These are phyloP conservation scores for Boletellus ananiceps DNA, from an alignment of 768 basidiomycete species.

Conservation along the genomic window DNA sequence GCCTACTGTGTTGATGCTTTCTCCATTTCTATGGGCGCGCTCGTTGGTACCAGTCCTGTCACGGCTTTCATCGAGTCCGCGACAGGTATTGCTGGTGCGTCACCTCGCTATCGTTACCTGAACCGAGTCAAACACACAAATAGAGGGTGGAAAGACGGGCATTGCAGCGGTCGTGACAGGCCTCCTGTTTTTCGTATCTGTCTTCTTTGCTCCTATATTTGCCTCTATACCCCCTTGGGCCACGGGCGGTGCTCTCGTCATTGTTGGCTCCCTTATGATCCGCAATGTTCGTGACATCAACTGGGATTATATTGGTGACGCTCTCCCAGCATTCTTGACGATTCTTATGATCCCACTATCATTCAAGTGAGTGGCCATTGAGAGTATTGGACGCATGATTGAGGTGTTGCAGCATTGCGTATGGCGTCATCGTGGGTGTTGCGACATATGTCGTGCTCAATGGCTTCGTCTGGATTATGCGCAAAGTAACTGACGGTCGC, in stretches of 20 bases:
- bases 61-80: constrained; percentile 82
- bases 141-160: constrained; percentile 87
- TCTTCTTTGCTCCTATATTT: constrained; percentile 89
- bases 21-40: constrained; percentile 74
- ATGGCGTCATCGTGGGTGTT: constrained; percentile 83
- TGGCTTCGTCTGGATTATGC: constrained; percentile 55
- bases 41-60: constrained; percentile 77
- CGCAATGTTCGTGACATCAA: constrained; percentile 83
- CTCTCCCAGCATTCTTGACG: constrained; percentile 83
- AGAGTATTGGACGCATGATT: not conserved
- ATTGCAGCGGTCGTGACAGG: constrained; percentile 71
- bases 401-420: constrained; percentile 61
- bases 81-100: constrained; percentile 68
- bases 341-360: constrained; percentile 75
- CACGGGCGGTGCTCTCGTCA: constrained; percentile 79
- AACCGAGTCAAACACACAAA: constrained; percentile 8
- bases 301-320: constrained; percentile 84
- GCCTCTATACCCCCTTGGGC: constrained; percentile 86
- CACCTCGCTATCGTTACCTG: not conserved
- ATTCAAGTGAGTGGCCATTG: constrained; percentile 54
- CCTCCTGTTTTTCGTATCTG: constrained; percentile 72
- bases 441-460: constrained; percentile 69
- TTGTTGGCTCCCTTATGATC: constrained; percentile 88
- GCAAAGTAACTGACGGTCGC: constrained; percentile 52
- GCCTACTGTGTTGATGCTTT: constrained; percentile 84